phyloP scores from a whole-genome alignment of 73 alveolate species.

The Uronychia setigera region DNA sequence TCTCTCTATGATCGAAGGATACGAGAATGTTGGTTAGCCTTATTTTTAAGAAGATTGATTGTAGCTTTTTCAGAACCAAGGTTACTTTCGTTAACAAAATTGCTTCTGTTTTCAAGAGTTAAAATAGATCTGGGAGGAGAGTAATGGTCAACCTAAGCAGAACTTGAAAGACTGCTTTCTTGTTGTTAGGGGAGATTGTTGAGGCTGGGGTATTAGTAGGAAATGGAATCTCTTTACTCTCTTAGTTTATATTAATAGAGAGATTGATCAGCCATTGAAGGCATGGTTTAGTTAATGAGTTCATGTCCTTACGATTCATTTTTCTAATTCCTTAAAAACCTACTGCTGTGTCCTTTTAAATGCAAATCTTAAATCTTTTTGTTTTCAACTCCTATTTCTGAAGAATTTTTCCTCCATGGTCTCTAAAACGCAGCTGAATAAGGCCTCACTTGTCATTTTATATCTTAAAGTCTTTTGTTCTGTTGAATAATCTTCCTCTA shows the following conservation, averaged over 20 bases:
- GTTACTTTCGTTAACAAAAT: background rate
- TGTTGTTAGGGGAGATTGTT: background rate
- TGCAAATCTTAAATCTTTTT: background rate
- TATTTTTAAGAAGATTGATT: background rate
- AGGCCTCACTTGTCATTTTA: background rate
- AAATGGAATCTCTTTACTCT: background rate
- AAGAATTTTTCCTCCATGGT: background rate
- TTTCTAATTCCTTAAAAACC: background rate
- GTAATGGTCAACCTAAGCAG: background rate
- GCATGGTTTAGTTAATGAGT: too few relatives aligned
- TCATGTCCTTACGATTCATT: too few relatives aligned
- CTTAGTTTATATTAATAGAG: background rate
- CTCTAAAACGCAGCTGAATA: background rate
- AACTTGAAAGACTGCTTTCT: background rate
- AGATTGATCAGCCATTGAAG: background rate
- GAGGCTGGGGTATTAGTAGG: background rate
- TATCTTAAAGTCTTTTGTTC: background rate
- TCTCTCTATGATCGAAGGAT: too few relatives aligned
- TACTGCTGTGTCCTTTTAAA: background rate
- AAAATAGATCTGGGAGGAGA: background rate
- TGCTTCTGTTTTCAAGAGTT: background rate
- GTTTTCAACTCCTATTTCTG: background rate
- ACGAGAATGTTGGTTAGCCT: background rate
- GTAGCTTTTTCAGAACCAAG: background rate
- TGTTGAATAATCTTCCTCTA: background rate